Evolutionary conservation across 1,139 yeast genomes (phyloP), one percentile per base, ranked within the genome.

Genomic region (Yamadazyma jaroonii): DNA sequence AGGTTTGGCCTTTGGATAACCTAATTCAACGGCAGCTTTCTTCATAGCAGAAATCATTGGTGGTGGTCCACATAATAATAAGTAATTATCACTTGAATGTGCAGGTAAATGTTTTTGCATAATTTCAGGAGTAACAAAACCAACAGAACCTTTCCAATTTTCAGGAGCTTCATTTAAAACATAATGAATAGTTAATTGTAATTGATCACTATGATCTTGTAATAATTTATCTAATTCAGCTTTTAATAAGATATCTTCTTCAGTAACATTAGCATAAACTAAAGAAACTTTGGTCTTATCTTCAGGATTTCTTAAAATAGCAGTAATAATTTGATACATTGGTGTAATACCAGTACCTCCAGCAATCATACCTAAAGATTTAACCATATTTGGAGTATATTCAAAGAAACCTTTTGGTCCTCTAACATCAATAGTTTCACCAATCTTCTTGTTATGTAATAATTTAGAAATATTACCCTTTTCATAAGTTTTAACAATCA

Each of bases 331-430:
- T 68, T 92, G 98, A 73, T 75, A 89, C 72, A 90, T 74, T 45
- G 97, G 98, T 23, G 97, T 87, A 64, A 92, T 88, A 64, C 97
- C 97, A 34, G 95, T 77, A 57, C 98, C 98, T 52, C 96, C 98
- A 50, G 97, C 97, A 53, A 92, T 74, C 69, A 92, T 75, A 39
- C 85, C 84, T 56, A 94, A 77, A 47, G 80, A 72, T 54, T 84
- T 78, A 65, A 78, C 92, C 67, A 81, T 78, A 72, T 90, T 90
- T 52, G 92, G 85, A 40, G 79, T 72, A 67, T 90, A 90, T 44
- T 81, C 77, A 73, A 88, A 90, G 53, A 82, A 81, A 6, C 98
- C 98, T 67, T 88, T 88, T 53, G 98, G 98, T 22, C 98, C 98
- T 55, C 89, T 79, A 43, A 71, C 64, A 34, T 68, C 68, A 38